Conservation (phyloP, 2,329 filamentous ascomycete genomes). For the Cercospora zeina region DNA sequence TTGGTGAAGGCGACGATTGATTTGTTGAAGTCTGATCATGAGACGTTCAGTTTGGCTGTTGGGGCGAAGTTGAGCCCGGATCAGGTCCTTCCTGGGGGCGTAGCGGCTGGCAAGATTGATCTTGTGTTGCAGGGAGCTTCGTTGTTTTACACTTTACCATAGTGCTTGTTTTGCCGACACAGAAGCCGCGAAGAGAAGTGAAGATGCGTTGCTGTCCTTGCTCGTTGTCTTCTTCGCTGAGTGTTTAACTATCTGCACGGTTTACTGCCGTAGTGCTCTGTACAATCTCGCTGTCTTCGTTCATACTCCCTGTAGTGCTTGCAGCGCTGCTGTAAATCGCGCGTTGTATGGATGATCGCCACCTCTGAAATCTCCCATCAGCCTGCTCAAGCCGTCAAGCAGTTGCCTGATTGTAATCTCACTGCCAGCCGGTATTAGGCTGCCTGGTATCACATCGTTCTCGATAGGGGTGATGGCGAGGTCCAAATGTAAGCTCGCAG, state of each 20-base stretch:
- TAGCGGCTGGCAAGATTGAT: constrained; percentile 31
- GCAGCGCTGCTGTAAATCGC: constrained; percentile 25
- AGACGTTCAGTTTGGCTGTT: constrained; percentile 31
- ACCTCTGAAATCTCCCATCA: constrained; percentile 31
- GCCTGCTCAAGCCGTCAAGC: constrained; percentile 22
- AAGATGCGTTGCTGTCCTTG: background rate
- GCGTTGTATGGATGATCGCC: constrained; percentile 29
- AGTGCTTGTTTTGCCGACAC: background rate
- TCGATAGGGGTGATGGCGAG: constrained; percentile 18
- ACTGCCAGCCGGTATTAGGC: background rate
- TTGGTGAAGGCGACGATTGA: constrained; percentile 32
- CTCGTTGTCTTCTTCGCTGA: background rate
- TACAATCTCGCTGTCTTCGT: background rate
- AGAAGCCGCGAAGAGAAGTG: background rate
- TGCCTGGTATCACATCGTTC: constrained; percentile 23
- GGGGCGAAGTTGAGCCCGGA: constrained; percentile 31
- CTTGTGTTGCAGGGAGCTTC: constrained; percentile 24
- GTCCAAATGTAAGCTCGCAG: constrained; percentile 25
- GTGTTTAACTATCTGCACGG: background rate
- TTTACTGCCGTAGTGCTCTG: background rate
- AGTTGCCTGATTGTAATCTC: constrained; percentile 17
- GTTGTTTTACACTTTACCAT: constrained; percentile 23
- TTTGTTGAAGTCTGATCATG: constrained; percentile 33
- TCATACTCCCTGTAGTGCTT: constrained; percentile 10
- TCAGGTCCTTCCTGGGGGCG: constrained; percentile 22